Evolutionary conservation across 2,329 filamentous ascomycete genomes (phyloP).

Genomic region (Monosporascus sp.): DNA sequence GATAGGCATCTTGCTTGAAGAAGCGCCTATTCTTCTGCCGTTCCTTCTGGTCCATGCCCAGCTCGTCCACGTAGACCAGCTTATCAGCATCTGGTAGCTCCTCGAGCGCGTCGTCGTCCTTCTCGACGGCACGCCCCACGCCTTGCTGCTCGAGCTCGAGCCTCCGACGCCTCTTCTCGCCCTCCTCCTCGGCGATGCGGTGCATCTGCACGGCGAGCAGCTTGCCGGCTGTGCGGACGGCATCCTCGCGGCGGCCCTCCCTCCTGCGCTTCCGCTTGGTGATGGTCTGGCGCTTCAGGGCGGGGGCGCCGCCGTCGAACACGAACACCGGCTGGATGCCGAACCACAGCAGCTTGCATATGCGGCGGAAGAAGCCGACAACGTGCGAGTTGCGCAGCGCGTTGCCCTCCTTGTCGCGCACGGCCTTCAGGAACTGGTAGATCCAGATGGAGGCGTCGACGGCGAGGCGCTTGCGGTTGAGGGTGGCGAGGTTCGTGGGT

Average conservation of each 20-base stretch:
- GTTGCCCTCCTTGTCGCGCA: constrained; percentile 97
- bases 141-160: constrained; percentile 38
- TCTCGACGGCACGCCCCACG: constrained; percentile 18
- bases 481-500: constrained; percentile 90
- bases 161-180: constrained; percentile 52
- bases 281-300: constrained; percentile 87
- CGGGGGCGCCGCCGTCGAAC: constrained; percentile 91
- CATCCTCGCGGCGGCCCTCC: constrained; percentile 90
- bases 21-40: constrained; percentile 71
- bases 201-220: constrained; percentile 93
- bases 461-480: constrained; percentile 92
- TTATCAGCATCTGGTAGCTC: constrained; percentile 61
- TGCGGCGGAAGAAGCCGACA: constrained; percentile 94
- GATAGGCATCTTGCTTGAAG: constrained; percentile 89
- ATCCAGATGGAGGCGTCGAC: constrained; percentile 99
- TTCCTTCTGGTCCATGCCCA: constrained; percentile 74
- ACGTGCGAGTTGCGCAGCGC: constrained; percentile 93
- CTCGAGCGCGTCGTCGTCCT: constrained; percentile 55
- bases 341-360: constrained; percentile 96
- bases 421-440: constrained; percentile 98
- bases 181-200: constrained; percentile 79
- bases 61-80: constrained; percentile 86
- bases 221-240: constrained; percentile 83
- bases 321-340: constrained; percentile 97
- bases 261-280: constrained; percentile 69